These are phyloP conservation scores for Termitomyces sp. DNA, from an alignment of 768 basidiomycete genomes.

Conservation along the genomic window DNA sequence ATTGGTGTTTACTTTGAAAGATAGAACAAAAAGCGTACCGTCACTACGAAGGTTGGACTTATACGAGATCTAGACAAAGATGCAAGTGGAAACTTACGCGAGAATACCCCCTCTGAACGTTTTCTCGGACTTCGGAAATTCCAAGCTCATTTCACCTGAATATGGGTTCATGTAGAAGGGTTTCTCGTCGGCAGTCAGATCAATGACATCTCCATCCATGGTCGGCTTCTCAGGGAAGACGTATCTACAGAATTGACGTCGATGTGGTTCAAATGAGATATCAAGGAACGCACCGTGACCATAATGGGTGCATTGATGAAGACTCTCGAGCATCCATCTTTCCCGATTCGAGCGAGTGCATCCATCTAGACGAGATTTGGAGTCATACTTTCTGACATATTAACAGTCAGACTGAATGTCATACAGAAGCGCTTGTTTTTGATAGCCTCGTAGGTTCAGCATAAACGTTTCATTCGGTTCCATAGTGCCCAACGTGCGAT, in stretches of 20 bases:
- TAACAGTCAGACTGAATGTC: slow-evolving; percentile 13
- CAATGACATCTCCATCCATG: slow-evolving; percentile 51
- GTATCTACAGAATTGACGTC: slow-evolving; percentile 44
- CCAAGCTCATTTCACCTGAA: slow-evolving; percentile 82
- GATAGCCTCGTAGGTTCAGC: slow-evolving; percentile 76
- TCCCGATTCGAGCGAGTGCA: slow-evolving; percentile 82
- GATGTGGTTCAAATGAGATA: background rate
- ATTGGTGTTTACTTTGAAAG: background rate
- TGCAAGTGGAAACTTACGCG: slow-evolving; percentile 49
- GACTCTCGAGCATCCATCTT: slow-evolving; percentile 63
- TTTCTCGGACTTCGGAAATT: slow-evolving; percentile 77
- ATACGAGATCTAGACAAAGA: slow-evolving; percentile 14
- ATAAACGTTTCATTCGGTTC: slow-evolving; percentile 75
- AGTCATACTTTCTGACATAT: background rate
- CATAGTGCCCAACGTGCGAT: slow-evolving; percentile 72
- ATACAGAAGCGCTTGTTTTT: slow-evolving; percentile 85
- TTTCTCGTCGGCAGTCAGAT: slow-evolving; percentile 75
- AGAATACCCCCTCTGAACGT: slow-evolving; percentile 84
- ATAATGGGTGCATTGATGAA: slow-evolving; percentile 84
- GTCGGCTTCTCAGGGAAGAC: slow-evolving; percentile 58
- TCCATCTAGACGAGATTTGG: slow-evolving; percentile 56
- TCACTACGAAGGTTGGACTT: slow-evolving; percentile 2
- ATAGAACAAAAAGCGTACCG: slow-evolving; percentile 7
- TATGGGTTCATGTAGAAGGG: slow-evolving; percentile 89
- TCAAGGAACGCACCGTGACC: slow-evolving; percentile 65